A percentile compares a stretch with the other conserved stretches of the same genome.
Conservation (phyloP, 306 rosid species). For the Prunus campanulata region DNA sequence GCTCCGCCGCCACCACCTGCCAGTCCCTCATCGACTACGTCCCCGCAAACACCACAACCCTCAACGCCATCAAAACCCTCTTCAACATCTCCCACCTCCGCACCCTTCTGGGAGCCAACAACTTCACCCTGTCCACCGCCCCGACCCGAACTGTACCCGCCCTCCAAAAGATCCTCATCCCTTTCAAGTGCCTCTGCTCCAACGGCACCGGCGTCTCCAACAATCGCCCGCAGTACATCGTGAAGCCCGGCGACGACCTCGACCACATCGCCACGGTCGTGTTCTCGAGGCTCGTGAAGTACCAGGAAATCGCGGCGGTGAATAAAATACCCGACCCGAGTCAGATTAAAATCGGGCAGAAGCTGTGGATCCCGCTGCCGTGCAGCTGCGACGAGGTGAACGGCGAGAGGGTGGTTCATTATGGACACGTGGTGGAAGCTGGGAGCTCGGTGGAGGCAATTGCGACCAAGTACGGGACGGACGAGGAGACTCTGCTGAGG, state of each 20-base stretch:
- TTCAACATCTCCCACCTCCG: slow-evolving; percentile 55
- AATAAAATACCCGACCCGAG: slow-evolving; percentile 24
- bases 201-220: slow-evolving; percentile 51
- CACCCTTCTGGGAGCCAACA: slow-evolving; percentile 62
- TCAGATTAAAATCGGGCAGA: slow-evolving; percentile 30
- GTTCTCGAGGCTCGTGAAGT: slow-evolving; percentile 41
- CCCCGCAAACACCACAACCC: slow-evolving; percentile 42
- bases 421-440: slow-evolving; percentile 29
- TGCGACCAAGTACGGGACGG: slow-evolving; percentile 43
- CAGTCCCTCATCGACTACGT: slow-evolving; percentile 40
- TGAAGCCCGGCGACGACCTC: slow-evolving; percentile 37
- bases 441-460: slow-evolving; percentile 35
- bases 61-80: slow-evolving; percentile 43
- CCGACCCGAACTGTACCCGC: background rate
- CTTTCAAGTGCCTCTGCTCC: slow-evolving; percentile 57
- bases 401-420: slow-evolving; percentile 53
- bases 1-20: slow-evolving; percentile 42
- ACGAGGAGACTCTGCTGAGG: slow-evolving; percentile 29
- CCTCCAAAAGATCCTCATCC: slow-evolving; percentile 30
- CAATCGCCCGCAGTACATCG: slow-evolving; percentile 40
- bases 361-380: slow-evolving; percentile 68
- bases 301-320: slow-evolving; percentile 31
- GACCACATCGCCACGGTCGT: slow-evolving; percentile 39
- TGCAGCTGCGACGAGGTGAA: slow-evolving; percentile 82
- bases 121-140: slow-evolving; percentile 22